Percentiles rank a stretch among this genome's conserved stretches.
phyloP scores from a whole-genome alignment of 306 rosid species.

The Rosa lucieae region DNA sequence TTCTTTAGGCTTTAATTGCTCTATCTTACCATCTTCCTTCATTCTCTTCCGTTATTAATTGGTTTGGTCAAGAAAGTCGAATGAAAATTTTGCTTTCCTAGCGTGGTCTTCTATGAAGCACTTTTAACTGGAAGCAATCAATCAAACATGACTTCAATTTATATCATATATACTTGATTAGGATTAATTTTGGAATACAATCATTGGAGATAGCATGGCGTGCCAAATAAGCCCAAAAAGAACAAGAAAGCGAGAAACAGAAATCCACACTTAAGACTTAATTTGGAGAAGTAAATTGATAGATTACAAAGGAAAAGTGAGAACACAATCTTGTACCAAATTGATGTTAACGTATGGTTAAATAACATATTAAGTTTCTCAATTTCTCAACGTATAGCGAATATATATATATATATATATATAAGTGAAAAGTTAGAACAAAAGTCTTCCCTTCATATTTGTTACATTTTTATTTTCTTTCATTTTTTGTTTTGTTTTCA shows the following conservation, averaged over 20 bases:
- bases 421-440: no score
- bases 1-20: background rate
- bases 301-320: background rate
- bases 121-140: no score
- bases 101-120: no score
- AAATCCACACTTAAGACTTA: background rate
- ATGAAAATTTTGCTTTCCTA: background rate
- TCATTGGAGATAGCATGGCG: background rate
- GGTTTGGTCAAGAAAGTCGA: conserved; percentile 15
- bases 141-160: no score
- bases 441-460: no score
- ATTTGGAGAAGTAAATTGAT: background rate
- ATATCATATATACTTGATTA: no score
- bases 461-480: background rate
- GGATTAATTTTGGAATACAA: no score
- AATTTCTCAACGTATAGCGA: no score
- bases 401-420: no score
- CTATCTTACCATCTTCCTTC: no score
- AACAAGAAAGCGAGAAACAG: background rate
- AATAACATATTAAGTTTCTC: background rate
- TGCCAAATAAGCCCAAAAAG: conserved; percentile 20
- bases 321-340: no score
- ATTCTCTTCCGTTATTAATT: background rate
- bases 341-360: background rate
- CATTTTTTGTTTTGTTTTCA: no score